phyloP scores from a whole-genome alignment of 768 basidiomycete genomes.

The Pleurotus djamor region DNA sequence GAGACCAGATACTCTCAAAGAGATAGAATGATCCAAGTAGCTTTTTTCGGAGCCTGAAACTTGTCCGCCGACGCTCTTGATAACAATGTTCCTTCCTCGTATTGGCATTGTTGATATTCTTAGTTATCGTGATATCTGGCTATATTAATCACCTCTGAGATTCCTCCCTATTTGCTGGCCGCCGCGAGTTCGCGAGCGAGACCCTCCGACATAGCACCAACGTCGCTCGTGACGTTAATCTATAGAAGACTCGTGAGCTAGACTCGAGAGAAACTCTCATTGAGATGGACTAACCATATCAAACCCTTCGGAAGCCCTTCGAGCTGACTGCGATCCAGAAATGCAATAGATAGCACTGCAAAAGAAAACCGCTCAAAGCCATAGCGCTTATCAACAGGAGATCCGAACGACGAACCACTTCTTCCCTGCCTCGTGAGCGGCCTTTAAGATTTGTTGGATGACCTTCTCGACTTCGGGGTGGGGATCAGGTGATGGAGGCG shows the following conservation, averaged over 20 bases:
- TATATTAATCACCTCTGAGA: too few relatives aligned
- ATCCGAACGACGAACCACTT: constrained; percentile 49
- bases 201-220: constrained; percentile 38
- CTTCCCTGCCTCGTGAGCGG: constrained; percentile 52
- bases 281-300: constrained; percentile 36
- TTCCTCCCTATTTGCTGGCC: constrained; percentile 9
- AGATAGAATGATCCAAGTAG: too few relatives aligned
- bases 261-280: background rate
- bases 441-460: constrained; percentile 51
- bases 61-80: too few relatives aligned
- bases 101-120: too few relatives aligned
- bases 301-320: constrained; percentile 47
- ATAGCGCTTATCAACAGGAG: background rate
- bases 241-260: constrained; percentile 13
- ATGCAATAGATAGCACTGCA: constrained; percentile 47
- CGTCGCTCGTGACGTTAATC: constrained; percentile 50
- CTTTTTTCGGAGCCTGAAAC: too few relatives aligned
- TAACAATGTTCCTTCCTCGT: too few relatives aligned
- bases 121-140: too few relatives aligned
- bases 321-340: constrained; percentile 38
- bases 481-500: constrained; percentile 60
- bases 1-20: too few relatives aligned
- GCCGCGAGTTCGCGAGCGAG: constrained; percentile 21
- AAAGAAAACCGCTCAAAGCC: background rate
- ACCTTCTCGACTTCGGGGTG: constrained; percentile 61